Base-by-base conservation (phyloP, 352 stramenopile species). In the Phytophthora chlamydospora region DNA sequence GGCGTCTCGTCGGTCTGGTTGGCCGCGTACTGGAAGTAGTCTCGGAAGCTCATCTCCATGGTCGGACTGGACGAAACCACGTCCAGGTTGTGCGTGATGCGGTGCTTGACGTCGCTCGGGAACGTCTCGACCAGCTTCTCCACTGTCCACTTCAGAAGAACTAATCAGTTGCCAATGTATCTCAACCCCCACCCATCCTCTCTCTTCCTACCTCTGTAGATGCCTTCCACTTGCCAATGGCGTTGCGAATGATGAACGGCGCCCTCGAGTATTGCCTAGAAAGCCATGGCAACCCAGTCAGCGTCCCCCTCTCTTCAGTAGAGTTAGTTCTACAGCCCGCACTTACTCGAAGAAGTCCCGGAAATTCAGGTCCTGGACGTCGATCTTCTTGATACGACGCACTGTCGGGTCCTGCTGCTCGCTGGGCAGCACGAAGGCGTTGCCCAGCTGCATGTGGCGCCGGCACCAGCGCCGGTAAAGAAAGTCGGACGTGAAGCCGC, bases 381-480 rank as follows among this genome's bases (percentile, higher is more conserved):
- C 69, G 24, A 94, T 69, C 60, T 80, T 84, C 33, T 73, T 56
- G 12, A 95, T 55, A 21, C 66, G 75, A 21, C 72, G 74, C n/a
- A 80, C 63, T 19, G 68, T 74, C 14, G 79, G 61, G 44, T 89
- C 78, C 39, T 77, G 58, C 21, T 74, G 54, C 6, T 77, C 71
- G 16, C 68, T 61, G 0, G 71, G 75, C 49, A 85, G 66, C 39
- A 78, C 13, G 48, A 85, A 93, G 3, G 65, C 38, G 21, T 86
- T 58, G 3, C 72, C 68, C 44, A 96, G 67, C 32, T 78, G 51
- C 82, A 96, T 94, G 68, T 94, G 80, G 42, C 80, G 79, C 46
- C 87, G 83, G 46, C 65, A 91, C 83, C 87, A 96, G n/a, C 87
- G 85, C n/a, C 83, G 78, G 46, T 93, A 93, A 21, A 96, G 52